These are phyloP conservation scores for Eucalyptus regnans DNA, from an alignment of 345 rosid genomes.

Conservation along the genomic window DNA sequence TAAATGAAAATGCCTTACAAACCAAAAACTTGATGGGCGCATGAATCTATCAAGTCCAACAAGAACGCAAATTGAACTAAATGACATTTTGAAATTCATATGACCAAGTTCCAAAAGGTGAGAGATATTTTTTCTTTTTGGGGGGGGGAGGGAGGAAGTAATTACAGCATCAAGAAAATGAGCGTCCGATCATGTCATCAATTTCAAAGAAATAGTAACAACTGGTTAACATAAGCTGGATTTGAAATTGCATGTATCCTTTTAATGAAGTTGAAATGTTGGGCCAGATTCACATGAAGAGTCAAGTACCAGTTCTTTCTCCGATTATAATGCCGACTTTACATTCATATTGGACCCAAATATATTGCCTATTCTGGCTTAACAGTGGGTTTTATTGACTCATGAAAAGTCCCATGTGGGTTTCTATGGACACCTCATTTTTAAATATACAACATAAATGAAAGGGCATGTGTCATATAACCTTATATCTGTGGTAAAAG, in stretches of 20 bases:
- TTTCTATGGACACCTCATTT: neutral
- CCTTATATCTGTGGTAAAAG: slow-evolving; percentile 90
- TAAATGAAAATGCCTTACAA: neutral
- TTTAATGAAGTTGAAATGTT: neutral
- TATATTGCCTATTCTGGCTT: neutral
- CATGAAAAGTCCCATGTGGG: neutral
- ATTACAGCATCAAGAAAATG: neutral
- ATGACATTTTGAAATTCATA: neutral
- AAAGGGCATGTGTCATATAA: neutral
- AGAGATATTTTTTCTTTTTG: neutral
- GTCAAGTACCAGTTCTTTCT: neutral
- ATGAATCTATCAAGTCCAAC: neutral
- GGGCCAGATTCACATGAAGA: neutral
- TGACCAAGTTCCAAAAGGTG: neutral
- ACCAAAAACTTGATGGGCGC: neutral
- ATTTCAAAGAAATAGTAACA: neutral
- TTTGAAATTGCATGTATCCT: neutral
- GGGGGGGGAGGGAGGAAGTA: neutral
- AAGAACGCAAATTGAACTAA: neutral
- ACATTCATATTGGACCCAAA: neutral
- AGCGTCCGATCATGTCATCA: neutral
- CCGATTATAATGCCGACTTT: neutral
- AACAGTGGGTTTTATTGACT: neutral
- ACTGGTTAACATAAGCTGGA: neutral
- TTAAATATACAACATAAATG: neutral